Evolutionary conservation across 148 eudicot species (phyloP).

Genomic region (Simmondsia chinensis): DNA sequence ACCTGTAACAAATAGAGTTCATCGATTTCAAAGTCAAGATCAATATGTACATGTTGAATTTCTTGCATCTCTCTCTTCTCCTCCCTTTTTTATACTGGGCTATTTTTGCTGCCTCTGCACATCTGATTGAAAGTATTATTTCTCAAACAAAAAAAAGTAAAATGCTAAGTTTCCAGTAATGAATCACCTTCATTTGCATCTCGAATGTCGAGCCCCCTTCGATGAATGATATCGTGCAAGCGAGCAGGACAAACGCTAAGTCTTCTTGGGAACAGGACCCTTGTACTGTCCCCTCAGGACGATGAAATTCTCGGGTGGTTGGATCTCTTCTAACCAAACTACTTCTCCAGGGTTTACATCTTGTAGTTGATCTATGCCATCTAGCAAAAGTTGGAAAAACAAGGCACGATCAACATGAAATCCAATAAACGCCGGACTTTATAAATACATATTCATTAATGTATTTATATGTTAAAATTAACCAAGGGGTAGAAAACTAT

Average conservation of each 20-base stretch:
- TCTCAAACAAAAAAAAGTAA: constrained; percentile 2
- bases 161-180: constrained; percentile 5
- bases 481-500: not conserved
- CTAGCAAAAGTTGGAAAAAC: constrained; percentile 11
- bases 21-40: constrained; percentile 10
- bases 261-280: constrained; percentile 32
- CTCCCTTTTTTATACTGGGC: constrained; percentile 3
- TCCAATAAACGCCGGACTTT: too few species aligned
- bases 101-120: not conserved
- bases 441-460: too few species aligned
- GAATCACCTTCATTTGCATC: constrained; percentile 6
- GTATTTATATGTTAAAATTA: not conserved
- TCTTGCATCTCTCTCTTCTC: constrained; percentile 13
- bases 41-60: constrained; percentile 33
- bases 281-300: constrained; percentile 32
- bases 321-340: constrained; percentile 41
- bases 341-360: constrained; percentile 22
- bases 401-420: too few species aligned
- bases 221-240: constrained; percentile 10
- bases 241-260: constrained; percentile 11
- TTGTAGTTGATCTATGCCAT: constrained; percentile 27
- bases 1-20: constrained; percentile 14
- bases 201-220: constrained; percentile 3
- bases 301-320: constrained; percentile 37
- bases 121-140: constrained; percentile 11